Evolutionary conservation across 805 yeast species (phyloP), one percentile per base, ranked within the genome.

Genomic region (Ogataea naganishii): DNA sequence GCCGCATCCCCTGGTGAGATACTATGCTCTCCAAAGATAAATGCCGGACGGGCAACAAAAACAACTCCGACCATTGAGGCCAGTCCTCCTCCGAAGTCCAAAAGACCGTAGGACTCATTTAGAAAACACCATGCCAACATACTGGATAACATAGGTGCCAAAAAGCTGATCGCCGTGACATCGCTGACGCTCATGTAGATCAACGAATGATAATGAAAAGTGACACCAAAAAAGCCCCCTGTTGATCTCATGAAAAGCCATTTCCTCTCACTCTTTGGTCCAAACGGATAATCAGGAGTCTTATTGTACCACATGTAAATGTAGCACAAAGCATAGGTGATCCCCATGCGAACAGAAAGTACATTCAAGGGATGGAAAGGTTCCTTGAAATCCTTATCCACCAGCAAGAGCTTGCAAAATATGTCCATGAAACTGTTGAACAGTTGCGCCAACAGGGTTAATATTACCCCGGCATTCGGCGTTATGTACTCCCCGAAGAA

Each of bases 341-440:
- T 67, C 14, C 57, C 31, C 95, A 84, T 85, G 33, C 96, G 66
- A 3, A 72, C 75, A 39, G 83, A 69, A 23, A 86, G 60, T 31
- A 86, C 80, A 52, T 85, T 94, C 19, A 81, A 53, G 1, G 95
- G 94, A 45, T 79, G 76, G 40, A 84, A 68, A 5, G 83, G 80
- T 12, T 58, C 61, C 7, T 60, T 62, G 31, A 75, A 70, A 32
- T 66, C 74, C 12, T 67, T 60, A 40, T 78, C 82, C 1, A 80
- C 71, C 36, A 77, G 82, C 29, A 84, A 55, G n/a, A 84, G 54
- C 47, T 83, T 79, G 39, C 94, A 79, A 4, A 81, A 67, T 6
- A 79, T 67, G 5, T 79, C 68, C 95, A 84, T 84, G 17, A 77
- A 49, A 3, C 88, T 74, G 49, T 81, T 82, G 62, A 80, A 80